Evolutionary conservation across 768 basidiomycete genomes (phyloP), one percentile per base, ranked within the genome.

Genomic region (Leccinellum rugosiceps): DNA sequence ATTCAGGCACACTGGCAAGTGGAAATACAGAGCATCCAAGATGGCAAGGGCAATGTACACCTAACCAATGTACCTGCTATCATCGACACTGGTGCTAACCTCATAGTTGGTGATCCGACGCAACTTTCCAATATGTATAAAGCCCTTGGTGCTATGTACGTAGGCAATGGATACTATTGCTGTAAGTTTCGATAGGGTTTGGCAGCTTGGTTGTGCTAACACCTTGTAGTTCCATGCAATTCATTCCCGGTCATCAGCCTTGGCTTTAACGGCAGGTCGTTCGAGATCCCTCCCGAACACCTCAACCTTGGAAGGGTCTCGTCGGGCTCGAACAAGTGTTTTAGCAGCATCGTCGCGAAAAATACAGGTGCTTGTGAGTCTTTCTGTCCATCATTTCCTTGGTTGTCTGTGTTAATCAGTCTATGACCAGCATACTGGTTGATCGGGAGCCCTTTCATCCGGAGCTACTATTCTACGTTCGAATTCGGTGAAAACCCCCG

Each of bases 381-480:
- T 6, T 30, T 44, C 8, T 38, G 17, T 17, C 35, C 35, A 8
- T 3, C 21, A 10, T n/a, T n/a, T n/a, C 6, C 11, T n/a, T 23
- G 19, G 19, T 49, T 4, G 5, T 30, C 25, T 9, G 2, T 58
- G 38, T 23, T 54, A 13, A 46, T 15, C 8, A 5, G 7, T 11
- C 45, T 8, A 7, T 48, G 10, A 41, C 26, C 26, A 67, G 60
- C 55, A 3, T 53, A 55, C 31, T 68, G 66, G 64, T 32, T 58
- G 0, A 2, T 67, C 23, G 66, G 61, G 5, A 59, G 61, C 31
- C 65, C 73, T 13, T 78, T 81, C 73, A 62, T 80, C 49, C 71
- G 65, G 56, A 75, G 73, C 35, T 75, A 77, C 30, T 82, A 78
- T 62, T 74, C 77, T 3, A 64, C 58, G 1, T 79, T 79, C 58